Base-by-base conservation (phyloP, 148 eudicot genomes). In the Diospyros lotus region DNA sequence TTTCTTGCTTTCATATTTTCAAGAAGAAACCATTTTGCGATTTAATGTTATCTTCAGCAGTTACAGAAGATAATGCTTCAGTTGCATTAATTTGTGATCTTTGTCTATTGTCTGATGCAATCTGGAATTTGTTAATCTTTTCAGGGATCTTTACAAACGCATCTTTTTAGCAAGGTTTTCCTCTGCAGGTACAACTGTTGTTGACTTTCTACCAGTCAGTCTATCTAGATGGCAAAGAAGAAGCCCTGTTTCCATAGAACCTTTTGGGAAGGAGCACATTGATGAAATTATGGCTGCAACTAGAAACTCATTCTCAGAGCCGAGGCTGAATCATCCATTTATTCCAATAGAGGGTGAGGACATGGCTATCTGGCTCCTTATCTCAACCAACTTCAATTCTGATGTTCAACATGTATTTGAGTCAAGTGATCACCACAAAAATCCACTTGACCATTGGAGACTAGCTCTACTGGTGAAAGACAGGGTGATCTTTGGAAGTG, bases 101-200 rank as follows among this genome's bases (percentile, higher is more conserved):
- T 73, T 38, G 46, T 38, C 11, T 28, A 9, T 12, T 50, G 43
- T 58, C 53, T 78, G 42, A 69, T 64, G 58, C 51, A 43, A 28
- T 28, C 28, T 17, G 63, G 18, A 10, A 18, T 15, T 62, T 56
- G 17, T 72, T 41, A 18, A 64, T 41, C 56, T 13, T 56, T 76
- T 62, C 84, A 95, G 98, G 98, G 93, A 95, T 77, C 80, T 95
- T 68, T 58, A 74, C 44, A 88, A 80, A 56, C 89, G 89, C 76
- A 83, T 80, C 64, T 77, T 90, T 69, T 46, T 92, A 64, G 84
- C 97, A 63, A 83, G 77, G 64, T 90, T 95, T 84, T 92, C 97
- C 76, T 87, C 90, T 73, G 84, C 97, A 59, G 78, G 80, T 81
- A 84, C 82, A 74, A 84, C 96, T 64, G 78, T 85, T 77, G 73